Conservation (phyloP, 257 asterid species). For the Nicotiana obtusifolia region DNA sequence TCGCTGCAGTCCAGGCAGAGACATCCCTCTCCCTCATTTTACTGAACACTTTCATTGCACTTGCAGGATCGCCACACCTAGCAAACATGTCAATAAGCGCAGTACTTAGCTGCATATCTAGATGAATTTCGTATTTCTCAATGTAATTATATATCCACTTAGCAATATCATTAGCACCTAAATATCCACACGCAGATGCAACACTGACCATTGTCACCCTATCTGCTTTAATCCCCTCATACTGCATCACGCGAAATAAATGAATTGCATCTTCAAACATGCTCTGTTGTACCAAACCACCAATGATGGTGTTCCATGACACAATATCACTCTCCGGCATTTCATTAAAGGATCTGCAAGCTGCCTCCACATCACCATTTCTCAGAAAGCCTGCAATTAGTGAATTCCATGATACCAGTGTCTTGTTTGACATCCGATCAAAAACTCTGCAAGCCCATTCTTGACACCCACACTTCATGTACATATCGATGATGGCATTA, state of each 20-base stretch:
- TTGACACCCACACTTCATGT: conserved; percentile 36
- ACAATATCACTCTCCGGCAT: conserved; percentile 47
- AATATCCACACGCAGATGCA: conserved; percentile 56
- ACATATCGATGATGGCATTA: conserved; percentile 56
- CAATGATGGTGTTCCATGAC: conserved; percentile 55
- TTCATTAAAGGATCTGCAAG: conserved; percentile 25
- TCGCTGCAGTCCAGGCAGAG: conserved; percentile 54
- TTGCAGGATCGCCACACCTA: conserved; percentile 47
- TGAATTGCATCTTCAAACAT: conserved; percentile 37
- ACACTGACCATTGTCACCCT: conserved; percentile 50
- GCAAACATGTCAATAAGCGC: conserved; percentile 51
- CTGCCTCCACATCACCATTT: conserved; percentile 37
- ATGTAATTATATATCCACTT: conserved; percentile 46
- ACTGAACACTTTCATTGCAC: conserved; percentile 34
- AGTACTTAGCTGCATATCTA: conserved; percentile 32
- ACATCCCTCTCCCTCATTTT: conserved; percentile 37
- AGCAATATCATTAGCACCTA: conserved; percentile 46
- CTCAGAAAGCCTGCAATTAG: conserved; percentile 46
- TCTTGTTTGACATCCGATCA: conserved; percentile 40
- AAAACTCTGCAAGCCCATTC: conserved; percentile 39
- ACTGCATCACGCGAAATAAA: conserved; percentile 43
- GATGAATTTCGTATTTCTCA: conserved; percentile 14
- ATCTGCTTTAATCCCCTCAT: conserved; percentile 32
- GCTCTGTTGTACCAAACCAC: conserved; percentile 38
- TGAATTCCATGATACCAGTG: conserved; percentile 49